Conservation (phyloP, 257 asterid species). For the Capsicum rhomboideum region DNA sequence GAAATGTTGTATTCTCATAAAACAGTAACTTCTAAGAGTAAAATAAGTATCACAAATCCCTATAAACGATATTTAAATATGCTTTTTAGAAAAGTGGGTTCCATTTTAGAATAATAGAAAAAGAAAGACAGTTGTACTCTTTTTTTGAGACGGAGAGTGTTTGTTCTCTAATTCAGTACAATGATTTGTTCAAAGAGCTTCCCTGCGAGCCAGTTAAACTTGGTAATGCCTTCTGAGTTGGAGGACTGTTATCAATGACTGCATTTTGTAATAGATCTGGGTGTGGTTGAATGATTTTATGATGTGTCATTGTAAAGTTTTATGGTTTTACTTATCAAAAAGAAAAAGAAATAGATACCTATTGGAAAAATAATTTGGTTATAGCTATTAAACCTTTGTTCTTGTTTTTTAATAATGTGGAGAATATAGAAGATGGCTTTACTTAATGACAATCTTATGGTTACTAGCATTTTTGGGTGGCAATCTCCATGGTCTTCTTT, state of each 20-base stretch:
- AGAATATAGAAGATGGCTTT: background rate
- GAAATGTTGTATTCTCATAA: background rate
- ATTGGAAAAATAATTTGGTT: background rate
- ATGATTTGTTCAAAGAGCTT: background rate
- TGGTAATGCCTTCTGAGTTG: background rate
- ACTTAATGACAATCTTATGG: slow-evolving; percentile 19
- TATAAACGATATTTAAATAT: background rate
- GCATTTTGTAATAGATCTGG: background rate
- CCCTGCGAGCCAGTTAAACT: background rate
- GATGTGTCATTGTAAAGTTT: background rate
- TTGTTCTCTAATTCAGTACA: background rate
- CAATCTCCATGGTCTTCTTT: slow-evolving; percentile 96
- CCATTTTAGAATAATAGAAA: background rate
- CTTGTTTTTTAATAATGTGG: background rate
- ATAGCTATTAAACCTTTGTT: background rate
- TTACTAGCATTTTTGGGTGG: slow-evolving; percentile 97
- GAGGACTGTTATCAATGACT: background rate
- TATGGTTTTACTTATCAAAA: background rate
- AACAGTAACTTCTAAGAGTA: background rate
- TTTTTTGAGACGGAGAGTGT: background rate
- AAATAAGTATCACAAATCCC: background rate
- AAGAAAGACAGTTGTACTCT: background rate
- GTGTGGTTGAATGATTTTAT: background rate
- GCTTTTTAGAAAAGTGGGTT: background rate
- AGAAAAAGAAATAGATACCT: background rate